Evolutionary conservation across 257 asterid genomes (phyloP).

Genomic region (Plantago elongata): DNA sequence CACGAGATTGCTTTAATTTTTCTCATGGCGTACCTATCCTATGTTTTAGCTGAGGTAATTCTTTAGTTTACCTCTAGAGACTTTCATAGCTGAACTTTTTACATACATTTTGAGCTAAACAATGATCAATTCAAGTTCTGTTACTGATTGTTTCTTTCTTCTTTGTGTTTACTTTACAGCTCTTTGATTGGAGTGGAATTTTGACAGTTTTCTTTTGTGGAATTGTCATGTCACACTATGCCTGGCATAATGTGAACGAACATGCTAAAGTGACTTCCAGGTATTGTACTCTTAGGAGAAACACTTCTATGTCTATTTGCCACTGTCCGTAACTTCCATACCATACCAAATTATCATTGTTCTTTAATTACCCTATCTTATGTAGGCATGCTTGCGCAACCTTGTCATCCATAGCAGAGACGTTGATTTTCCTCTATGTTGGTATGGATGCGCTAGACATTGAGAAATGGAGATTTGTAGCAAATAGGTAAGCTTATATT

Average conservation of each 20-base stretch:
- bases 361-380: slow-evolving; percentile 16
- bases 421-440: slow-evolving; percentile 71
- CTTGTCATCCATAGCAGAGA: slow-evolving; percentile 61
- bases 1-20: slow-evolving; percentile 75
- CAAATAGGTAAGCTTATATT: slow-evolving; percentile 31
- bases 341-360: background rate
- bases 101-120: background rate
- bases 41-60: slow-evolving; percentile 60
- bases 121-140: background rate
- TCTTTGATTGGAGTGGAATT: slow-evolving; percentile 64
- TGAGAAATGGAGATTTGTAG: slow-evolving; percentile 63
- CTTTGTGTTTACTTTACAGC: slow-evolving; percentile 33
- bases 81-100: background rate
- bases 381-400: slow-evolving; percentile 70
- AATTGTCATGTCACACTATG: slow-evolving; percentile 78
- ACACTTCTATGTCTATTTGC: background rate
- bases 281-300: slow-evolving; percentile 24
- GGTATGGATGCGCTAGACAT: slow-evolving; percentile 90
- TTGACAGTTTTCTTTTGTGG: slow-evolving; percentile 83
- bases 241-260: slow-evolving; percentile 65
- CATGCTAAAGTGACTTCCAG: slow-evolving; percentile 63
- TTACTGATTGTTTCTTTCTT: slow-evolving; percentile 2
- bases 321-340: background rate
- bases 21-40: slow-evolving; percentile 84
- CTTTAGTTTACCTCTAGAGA: background rate